Percentiles rank a stretch among this genome's conserved stretches.
Conservation (phyloP, 495 filamentous ascomycete genomes). For the Cryomyces antarcticus region DNA sequence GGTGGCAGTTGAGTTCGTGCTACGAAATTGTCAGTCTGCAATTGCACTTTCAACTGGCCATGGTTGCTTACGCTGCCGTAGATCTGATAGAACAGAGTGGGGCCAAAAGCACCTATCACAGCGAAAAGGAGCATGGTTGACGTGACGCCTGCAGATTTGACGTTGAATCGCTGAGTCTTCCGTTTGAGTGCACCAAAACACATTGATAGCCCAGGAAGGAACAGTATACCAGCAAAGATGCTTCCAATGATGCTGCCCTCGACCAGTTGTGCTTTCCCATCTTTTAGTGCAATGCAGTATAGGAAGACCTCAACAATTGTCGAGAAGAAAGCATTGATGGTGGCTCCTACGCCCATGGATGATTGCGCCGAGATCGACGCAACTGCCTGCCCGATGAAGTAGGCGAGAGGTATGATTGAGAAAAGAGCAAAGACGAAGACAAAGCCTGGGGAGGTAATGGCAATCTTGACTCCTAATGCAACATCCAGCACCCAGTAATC, state of each 20-base stretch:
- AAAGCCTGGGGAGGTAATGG: conserved; percentile 59
- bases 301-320: conserved; percentile 96
- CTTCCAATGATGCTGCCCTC: conserved; percentile 95
- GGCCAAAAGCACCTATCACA: conserved; percentile 89
- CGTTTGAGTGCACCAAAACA: conserved; percentile 95
- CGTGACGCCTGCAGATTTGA: conserved; percentile 87
- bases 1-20: conserved; percentile 82
- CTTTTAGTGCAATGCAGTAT: conserved; percentile 81
- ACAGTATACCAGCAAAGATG: conserved; percentile 91
- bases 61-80: conserved; percentile 65
- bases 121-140: conserved; percentile 97
- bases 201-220: conserved; percentile 94
- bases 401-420: conserved; percentile 92
- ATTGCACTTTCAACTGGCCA: not conserved
- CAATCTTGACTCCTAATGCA: conserved; percentile 42
- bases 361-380: conserved; percentile 98
- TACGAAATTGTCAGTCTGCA: conserved; percentile 22
- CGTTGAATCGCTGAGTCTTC: conserved; percentile 97
- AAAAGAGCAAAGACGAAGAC: conserved; percentile 70
- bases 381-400: conserved; percentile 97
- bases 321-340: conserved; percentile 98
- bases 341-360: conserved; percentile 98
- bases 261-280: conserved; percentile 83
- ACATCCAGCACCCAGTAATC: conserved; percentile 65
- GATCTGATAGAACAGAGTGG: conserved; percentile 97